Evolutionary conservation across 805 yeast genomes (phyloP).

Genomic region (Schwanniomyces pseudopolymorphus): DNA sequence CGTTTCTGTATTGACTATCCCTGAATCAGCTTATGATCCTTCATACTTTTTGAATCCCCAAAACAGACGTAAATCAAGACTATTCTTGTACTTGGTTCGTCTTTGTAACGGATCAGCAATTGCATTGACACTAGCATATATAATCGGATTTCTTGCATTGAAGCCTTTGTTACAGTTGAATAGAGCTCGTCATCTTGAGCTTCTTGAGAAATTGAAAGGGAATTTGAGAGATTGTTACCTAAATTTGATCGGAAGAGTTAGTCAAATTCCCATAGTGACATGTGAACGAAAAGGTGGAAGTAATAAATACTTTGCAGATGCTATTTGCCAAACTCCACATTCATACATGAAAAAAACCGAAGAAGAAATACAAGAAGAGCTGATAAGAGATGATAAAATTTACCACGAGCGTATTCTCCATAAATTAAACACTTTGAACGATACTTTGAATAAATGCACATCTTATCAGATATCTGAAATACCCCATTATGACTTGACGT

Average conservation of each 20-base stretch:
- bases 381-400: conserved; percentile 21
- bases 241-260: conserved; percentile 30
- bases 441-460: conserved; percentile 21
- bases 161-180: conserved; percentile 35
- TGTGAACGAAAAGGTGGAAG: conserved; percentile 23
- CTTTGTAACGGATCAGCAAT: conserved; percentile 37
- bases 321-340: conserved; percentile 36
- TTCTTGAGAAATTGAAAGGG: conserved; percentile 30
- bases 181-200: conserved; percentile 28
- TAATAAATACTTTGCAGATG: conserved; percentile 35
- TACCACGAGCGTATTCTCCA: conserved; percentile 20
- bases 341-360: conserved; percentile 14
- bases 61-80: conserved; percentile 18
- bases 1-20: conserved; percentile 39
- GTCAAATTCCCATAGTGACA: conserved; percentile 41
- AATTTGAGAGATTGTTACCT: conserved; percentile 36
- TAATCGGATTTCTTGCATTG: conserved; percentile 30
- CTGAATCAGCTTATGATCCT: conserved; percentile 39
- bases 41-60: conserved; percentile 14
- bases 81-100: conserved; percentile 24
- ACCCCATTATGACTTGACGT: conserved; percentile 30
- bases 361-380: conserved; percentile 17
- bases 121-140: conserved; percentile 25
- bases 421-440: conserved; percentile 23
- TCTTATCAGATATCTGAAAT: conserved; percentile 28